A percentile compares a stretch with the other conserved stretches of the same genome.
phyloP scores from a whole-genome alignment of 2,329 filamentous ascomycete species.

The Dothiorella sarmentorum region DNA sequence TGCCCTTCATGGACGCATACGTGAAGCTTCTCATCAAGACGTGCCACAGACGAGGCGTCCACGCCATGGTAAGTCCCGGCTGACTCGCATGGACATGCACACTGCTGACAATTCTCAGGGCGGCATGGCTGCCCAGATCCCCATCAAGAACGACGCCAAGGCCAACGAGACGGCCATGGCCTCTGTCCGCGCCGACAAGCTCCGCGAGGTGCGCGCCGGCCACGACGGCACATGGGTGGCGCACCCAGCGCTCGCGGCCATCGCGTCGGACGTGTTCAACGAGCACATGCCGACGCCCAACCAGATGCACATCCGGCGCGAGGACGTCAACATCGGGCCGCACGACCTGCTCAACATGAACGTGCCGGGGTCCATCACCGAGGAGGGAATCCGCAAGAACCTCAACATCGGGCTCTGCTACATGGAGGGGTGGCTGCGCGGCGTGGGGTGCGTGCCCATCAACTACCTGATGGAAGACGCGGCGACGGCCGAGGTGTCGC shows the following conservation, averaged over 20 bases:
- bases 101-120: slow-evolving; percentile 48
- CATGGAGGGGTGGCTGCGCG: slow-evolving; percentile 98
- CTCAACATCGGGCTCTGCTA: slow-evolving; percentile 94
- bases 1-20: slow-evolving; percentile 97
- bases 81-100: not conserved
- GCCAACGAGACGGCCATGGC: slow-evolving; percentile 96
- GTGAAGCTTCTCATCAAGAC: slow-evolving; percentile 97
- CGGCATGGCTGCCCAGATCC: slow-evolving; percentile 98
- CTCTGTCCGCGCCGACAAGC: slow-evolving; percentile 87
- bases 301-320: slow-evolving; percentile 85
- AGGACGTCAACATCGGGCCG: slow-evolving; percentile 80
- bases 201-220: slow-evolving; percentile 89
- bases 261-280: slow-evolving; percentile 93
- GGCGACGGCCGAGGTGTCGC: slow-evolving; percentile 91
- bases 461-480: slow-evolving; percentile 99
- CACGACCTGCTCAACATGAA: slow-evolving; percentile 99
- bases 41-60: slow-evolving; percentile 93
- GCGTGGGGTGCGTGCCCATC: slow-evolving; percentile 93
- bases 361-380: slow-evolving; percentile 85
- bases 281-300: slow-evolving; percentile 98
- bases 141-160: slow-evolving; percentile 88
- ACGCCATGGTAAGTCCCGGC: slow-evolving; percentile 66
- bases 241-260: slow-evolving; percentile 84
- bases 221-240: slow-evolving; percentile 98
- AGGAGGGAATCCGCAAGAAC: slow-evolving; percentile 96